These are phyloP conservation scores for Apiosordaria backusii DNA, from an alignment of 495 filamentous ascomycete species.

Conservation along the genomic window DNA sequence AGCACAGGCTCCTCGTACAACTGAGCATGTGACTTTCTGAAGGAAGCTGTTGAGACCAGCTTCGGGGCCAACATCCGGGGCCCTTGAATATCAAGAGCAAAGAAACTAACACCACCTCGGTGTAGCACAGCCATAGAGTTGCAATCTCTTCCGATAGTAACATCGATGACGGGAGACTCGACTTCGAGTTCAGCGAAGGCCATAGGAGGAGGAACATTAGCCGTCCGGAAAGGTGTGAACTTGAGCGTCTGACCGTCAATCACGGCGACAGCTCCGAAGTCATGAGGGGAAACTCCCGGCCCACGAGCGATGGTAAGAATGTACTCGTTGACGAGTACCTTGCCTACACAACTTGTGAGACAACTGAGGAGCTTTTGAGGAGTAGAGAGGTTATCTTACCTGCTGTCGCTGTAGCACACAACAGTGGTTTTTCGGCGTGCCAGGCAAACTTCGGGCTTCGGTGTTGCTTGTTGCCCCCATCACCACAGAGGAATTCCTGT, in stretches of 20 bases:
- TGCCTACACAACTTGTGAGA: conserved; percentile 36
- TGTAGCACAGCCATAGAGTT: conserved; percentile 71
- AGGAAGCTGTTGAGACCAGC: conserved; percentile 25
- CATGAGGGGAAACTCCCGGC: conserved; percentile 65
- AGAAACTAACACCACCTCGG: conserved; percentile 58
- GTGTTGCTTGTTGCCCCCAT: neutral
- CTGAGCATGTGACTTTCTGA: conserved; percentile 9
- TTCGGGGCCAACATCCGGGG: conserved; percentile 34
- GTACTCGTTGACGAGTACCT: conserved; percentile 63
- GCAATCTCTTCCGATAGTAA: conserved; percentile 64
- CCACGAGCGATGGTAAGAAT: conserved; percentile 63
- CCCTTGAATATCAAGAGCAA: conserved; percentile 57
- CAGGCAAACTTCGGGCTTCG: conserved; percentile 46
- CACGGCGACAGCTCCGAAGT: conserved; percentile 80
- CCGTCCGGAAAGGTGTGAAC: conserved; percentile 75
- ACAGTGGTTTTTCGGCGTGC: conserved; percentile 81
- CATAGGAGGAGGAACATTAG: conserved; percentile 92
- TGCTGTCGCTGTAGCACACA: conserved; percentile 50
- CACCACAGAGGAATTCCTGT: conserved; percentile 65
- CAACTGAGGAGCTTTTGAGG: conserved; percentile 1
- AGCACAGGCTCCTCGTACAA: conserved; percentile 23
- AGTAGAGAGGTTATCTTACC: conserved; percentile 32
- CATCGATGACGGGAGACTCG: conserved; percentile 63
- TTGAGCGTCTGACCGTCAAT: conserved; percentile 80
- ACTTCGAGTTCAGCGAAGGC: conserved; percentile 69